Base-by-base conservation (phyloP, 1,139 yeast genomes). In the Hansenula lynferdii region DNA sequence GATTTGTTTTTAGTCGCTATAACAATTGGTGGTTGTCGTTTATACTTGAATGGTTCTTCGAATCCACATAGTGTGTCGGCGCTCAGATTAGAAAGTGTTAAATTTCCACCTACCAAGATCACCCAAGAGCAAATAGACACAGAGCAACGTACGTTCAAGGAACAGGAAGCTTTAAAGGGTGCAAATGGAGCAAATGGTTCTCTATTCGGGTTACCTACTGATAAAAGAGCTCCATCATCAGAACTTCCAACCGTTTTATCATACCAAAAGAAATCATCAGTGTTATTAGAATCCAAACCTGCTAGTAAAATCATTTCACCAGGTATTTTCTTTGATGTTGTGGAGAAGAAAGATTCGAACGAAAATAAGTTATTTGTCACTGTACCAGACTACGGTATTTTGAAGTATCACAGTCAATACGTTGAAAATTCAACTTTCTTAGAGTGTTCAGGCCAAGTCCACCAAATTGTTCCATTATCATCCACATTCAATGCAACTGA, bases 1-100 rank as follows among this genome's bases (percentile, higher is more conserved):
- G 80, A 81, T 37, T 69, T 87, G 21, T 90, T 80, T 53, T 65
- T 92, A 41, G 80, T 90, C 34, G 97, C 96, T 0, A 71, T 86
- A n/a, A 87, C 97, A 1, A 71, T 80, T 36, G 82, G 80, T 42
- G 98, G 98, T 15, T 84, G 85, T 47, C 76, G 98, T 49, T 67
- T 92, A 25, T 81, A 79, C 45, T 67, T 84, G 45, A 82, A 80
- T 42, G 80, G 80, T 32, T 64, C 67, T 8, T 47, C 59, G 6
- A 54, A 59, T 17, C 56, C 67, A 23, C 58, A 67, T 5, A 49
- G 58, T 17, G 58, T 67, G 5, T 61, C 61, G 61, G 64, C 75
- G 34, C 64, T 62, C 60, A 77, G 66, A 62, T 66, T 63, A 50
- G 81, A 58, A 45, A 68, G 71, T 39, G 75, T 83, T 40, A 83